Evolutionary conservation across 148 eudicot species (phyloP).

Genomic region (Tetragonia tetragonoides): DNA sequence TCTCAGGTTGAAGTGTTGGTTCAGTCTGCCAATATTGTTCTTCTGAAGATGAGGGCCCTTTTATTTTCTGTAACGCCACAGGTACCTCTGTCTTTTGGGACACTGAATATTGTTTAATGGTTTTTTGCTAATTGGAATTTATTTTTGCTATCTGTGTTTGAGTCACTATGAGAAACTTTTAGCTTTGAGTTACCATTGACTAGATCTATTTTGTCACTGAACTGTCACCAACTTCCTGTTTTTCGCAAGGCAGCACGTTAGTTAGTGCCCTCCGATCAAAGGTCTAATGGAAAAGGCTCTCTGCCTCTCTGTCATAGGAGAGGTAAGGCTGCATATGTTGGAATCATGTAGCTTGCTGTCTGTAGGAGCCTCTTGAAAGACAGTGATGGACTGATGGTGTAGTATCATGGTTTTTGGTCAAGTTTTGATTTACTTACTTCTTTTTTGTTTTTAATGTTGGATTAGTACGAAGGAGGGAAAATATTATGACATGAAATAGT

Average conservation of each 20-base stretch:
- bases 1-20: conserved; percentile 62
- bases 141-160: neutral
- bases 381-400: neutral
- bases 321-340: neutral
- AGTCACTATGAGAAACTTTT: neutral
- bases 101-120: neutral
- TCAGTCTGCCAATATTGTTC: conserved; percentile 62
- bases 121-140: neutral
- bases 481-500: too few species aligned
- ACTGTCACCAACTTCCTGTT: neutral
- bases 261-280: neutral
- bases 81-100: conserved; percentile 38
- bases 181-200: neutral
- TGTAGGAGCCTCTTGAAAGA: neutral
- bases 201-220: neutral
- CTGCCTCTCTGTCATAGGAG: neutral
- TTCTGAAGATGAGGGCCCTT: conserved; percentile 71
- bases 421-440: neutral
- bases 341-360: neutral
- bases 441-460: too few species aligned
- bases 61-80: conserved; percentile 65
- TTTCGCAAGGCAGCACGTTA: neutral
- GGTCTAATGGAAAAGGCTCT: neutral
- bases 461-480: too few species aligned
- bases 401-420: neutral